Evolutionary conservation across 768 basidiomycete genomes (phyloP), one percentile per base, ranked within the genome.

Genomic region (Mycena polygramma): DNA sequence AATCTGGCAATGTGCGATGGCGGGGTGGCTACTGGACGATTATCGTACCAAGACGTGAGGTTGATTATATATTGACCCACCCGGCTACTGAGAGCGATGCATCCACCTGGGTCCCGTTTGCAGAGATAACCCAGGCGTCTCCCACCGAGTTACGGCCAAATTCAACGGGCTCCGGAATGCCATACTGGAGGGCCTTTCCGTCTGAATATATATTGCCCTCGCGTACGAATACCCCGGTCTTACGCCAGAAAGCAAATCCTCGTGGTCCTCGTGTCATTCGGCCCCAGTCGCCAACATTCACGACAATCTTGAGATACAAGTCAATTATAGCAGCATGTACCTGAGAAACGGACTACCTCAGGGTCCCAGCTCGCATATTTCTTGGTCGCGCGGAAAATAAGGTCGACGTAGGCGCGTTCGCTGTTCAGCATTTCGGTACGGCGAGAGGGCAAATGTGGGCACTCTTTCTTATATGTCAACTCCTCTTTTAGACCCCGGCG

Each of bases 351-450:
- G 36, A 8, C 1, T 14, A 78, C 72, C 67, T 82, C 81, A 19
- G 81, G 80, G 51, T 81, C 81, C 81, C 80, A 81, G 64, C 70
- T 79, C 19, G 77, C 75, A 57, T 80, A 81, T 62, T 81, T 81
- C 37, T 70, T 71, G 43, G 76, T 75, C n/a, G 78, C 75, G 48
- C 72, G 73, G 68, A 77, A 80, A 60, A 81, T 69, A 43, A 81
- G 80, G 65, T 80, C 79, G 35, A 78, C 73, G 75, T 79, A 81
- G 30, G 74, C 51, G 17, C 77, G 76, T 60, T 80, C 78, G 69
- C 69, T 69, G 73, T 73, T 65, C 61, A 11, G 63, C 57, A 55
- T 66, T 48, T 15, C 17, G 43, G 15, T 14, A 19, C 19, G 45
- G 6, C 20, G 26, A 9, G 58, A 58, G 14, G 58, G 45, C 5